A percentile compares a stretch with the other conserved stretches of the same genome.
phyloP scores from a whole-genome alignment of 2,329 filamentous ascomycete species.

The Fusarium sp. region DNA sequence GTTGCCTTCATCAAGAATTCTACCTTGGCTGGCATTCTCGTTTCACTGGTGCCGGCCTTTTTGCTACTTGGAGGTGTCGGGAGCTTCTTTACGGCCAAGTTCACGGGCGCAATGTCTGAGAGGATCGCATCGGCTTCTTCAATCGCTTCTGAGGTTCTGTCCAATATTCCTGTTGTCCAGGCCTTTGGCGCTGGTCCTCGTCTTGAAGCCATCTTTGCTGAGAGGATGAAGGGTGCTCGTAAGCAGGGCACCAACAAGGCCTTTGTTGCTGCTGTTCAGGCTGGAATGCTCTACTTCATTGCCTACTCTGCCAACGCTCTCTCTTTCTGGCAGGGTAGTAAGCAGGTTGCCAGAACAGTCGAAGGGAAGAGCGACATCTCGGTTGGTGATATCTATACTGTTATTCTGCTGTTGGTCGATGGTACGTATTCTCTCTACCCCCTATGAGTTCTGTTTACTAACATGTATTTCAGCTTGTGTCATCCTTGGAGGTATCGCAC shows the following conservation, averaged over 20 bases:
- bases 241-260: slow-evolving; percentile 66
- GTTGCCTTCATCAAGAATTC: slow-evolving; percentile 72
- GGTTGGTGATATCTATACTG: slow-evolving; percentile 64
- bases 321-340: slow-evolving; percentile 72
- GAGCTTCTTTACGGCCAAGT: slow-evolving; percentile 62
- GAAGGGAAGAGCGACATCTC: slow-evolving; percentile 48
- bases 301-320: slow-evolving; percentile 72
- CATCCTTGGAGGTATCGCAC: slow-evolving; percentile 68
- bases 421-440: slow-evolving; percentile 47
- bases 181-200: slow-evolving; percentile 67
- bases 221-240: slow-evolving; percentile 58
- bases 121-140: slow-evolving; percentile 65
- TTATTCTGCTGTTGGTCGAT: slow-evolving; percentile 70
- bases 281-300: slow-evolving; percentile 70
- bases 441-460: neutral
- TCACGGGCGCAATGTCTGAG: slow-evolving; percentile 58
- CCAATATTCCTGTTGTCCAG: slow-evolving; percentile 67
- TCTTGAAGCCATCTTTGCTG: slow-evolving; percentile 66
- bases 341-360: slow-evolving; percentile 54
- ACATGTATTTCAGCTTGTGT: slow-evolving; percentile 58
- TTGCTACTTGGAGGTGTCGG: slow-evolving; percentile 65
- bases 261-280: slow-evolving; percentile 62
- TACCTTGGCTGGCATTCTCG: slow-evolving; percentile 68
- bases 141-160: slow-evolving; percentile 68
- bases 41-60: slow-evolving; percentile 69